Percentiles rank a stretch among this genome's conserved stretches.
These are phyloP conservation scores for Cicer arietinum DNA, from an alignment of 306 rosid genomes.

Conservation along the genomic window DNA sequence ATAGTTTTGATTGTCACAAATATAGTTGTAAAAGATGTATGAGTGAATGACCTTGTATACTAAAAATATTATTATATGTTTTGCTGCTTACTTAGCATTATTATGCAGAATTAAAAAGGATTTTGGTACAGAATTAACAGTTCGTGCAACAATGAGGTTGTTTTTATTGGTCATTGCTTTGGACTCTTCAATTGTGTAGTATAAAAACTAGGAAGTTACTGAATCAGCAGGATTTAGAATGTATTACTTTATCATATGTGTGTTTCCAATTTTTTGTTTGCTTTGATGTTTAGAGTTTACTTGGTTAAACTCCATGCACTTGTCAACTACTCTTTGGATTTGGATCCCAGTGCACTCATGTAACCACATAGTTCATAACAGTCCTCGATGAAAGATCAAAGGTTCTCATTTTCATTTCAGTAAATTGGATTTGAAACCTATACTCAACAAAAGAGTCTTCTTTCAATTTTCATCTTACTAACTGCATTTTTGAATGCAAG, in stretches of 20 bases:
- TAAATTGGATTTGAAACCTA: background rate
- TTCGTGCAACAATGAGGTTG: background rate
- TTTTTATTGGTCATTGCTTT: background rate
- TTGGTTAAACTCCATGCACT: too few species aligned
- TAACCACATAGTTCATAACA: too few species aligned
- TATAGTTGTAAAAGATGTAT: conserved; percentile 41
- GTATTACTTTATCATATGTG: too few species aligned
- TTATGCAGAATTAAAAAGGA: background rate
- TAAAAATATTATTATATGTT: conserved; percentile 33
- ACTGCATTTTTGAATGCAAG: too few species aligned
- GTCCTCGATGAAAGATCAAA: background rate
- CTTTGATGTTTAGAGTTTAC: too few species aligned
- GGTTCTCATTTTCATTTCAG: background rate
- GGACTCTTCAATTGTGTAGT: background rate
- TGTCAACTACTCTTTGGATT: too few species aligned
- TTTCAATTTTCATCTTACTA: too few species aligned
- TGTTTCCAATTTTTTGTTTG: too few species aligned
- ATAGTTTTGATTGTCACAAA: conserved; percentile 39
- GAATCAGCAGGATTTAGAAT: background rate
- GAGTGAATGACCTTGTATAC: conserved; percentile 40
- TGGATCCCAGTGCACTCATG: too few species aligned
- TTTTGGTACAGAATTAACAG: background rate
- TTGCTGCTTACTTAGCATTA: background rate
- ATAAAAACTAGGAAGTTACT: background rate
- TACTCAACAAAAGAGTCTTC: background rate